phyloP scores from a whole-genome alignment of 2,329 filamentous ascomycete genomes.

The Dothideomycetes sp. region DNA sequence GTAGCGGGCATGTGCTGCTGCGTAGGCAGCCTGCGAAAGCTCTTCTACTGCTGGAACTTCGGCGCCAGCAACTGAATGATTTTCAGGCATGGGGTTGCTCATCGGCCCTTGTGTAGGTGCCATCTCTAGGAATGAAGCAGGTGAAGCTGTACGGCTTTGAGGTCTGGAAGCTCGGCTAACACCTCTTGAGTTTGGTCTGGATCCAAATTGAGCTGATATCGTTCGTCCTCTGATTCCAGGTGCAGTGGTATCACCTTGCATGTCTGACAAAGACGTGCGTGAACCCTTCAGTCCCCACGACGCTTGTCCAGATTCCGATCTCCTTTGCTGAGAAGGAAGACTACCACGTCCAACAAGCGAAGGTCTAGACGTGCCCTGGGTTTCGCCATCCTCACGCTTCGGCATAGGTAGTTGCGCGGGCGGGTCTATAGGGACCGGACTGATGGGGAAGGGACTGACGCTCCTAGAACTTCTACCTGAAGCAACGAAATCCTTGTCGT shows the following conservation, averaged over 20 bases:
- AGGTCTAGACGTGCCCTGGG: neutral
- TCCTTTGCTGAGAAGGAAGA: constrained; percentile 11
- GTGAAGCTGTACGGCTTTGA: constrained; percentile 5
- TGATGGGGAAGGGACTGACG: neutral
- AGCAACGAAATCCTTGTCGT: neutral
- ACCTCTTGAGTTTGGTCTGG: too few relatives aligned
- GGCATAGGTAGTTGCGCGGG: too few relatives aligned
- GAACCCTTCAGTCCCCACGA: constrained; percentile 8
- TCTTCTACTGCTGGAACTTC: too few relatives aligned
- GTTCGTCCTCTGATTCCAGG: neutral
- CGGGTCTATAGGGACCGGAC: too few relatives aligned
- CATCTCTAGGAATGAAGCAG: constrained; percentile 9
- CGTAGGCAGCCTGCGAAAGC: too few relatives aligned
- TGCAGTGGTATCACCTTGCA: neutral
- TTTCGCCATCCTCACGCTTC: too few relatives aligned
- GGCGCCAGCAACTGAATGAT: too few relatives aligned
- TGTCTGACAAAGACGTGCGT: constrained; percentile 2
- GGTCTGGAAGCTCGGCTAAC: neutral
- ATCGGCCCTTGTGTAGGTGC: neutral
- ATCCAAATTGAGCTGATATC: neutral
- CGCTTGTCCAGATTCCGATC: constrained; percentile 1
- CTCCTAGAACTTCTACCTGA: too few relatives aligned
- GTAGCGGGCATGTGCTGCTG: too few relatives aligned
- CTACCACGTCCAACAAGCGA: constrained; percentile 4
- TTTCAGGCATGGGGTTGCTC: neutral